Percentiles rank a stretch among this genome's conserved stretches.
Conservation (phyloP, 1,139 yeast species). For the Sugiyamaella pinicola region DNA sequence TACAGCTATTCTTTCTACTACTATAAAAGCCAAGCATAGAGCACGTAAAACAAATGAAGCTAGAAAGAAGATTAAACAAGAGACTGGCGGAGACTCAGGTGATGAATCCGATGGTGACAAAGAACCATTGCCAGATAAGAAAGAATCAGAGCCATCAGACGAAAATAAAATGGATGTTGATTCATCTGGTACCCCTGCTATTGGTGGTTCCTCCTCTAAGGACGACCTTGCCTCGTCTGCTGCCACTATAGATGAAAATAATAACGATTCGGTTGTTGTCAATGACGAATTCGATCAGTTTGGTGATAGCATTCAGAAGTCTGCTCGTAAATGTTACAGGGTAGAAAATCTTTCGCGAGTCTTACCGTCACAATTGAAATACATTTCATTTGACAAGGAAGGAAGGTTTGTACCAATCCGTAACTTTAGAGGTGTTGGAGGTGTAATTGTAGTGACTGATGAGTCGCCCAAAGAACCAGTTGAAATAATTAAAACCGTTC, state of each 20-base stretch:
- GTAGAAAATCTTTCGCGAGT: conserved; percentile 83
- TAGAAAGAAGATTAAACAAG: conserved; percentile 56
- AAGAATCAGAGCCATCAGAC: conserved; percentile 24
- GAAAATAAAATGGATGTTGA: conserved; percentile 35
- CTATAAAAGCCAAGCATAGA: conserved; percentile 88
- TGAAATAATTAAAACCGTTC: conserved; percentile 76
- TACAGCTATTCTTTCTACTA: conserved; percentile 92
- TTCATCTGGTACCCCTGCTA: conserved; percentile 24
- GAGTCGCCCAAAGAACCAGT: conserved; percentile 65
- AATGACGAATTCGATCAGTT: conserved; percentile 30
- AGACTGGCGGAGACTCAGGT: conserved; percentile 37
- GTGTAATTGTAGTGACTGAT: conserved; percentile 79
- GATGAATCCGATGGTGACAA: conserved; percentile 37
- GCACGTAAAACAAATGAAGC: conserved; percentile 63
- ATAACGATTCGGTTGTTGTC: conserved; percentile 20
- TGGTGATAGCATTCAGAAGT: conserved; percentile 43
- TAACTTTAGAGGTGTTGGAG: conserved; percentile 74
- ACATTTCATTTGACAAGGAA: conserved; percentile 73
- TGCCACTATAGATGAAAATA: conserved; percentile 22
- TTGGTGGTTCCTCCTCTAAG: conserved; percentile 27
- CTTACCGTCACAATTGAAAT: conserved; percentile 85
- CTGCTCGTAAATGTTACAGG: conserved; percentile 53
- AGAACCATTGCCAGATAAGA: conserved; percentile 31
- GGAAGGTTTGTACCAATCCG: conserved; percentile 84
- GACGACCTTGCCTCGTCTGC: conserved; percentile 32